Base-by-base conservation (phyloP, 495 filamentous ascomycete species). In the Talaromyces nanjingensis region DNA sequence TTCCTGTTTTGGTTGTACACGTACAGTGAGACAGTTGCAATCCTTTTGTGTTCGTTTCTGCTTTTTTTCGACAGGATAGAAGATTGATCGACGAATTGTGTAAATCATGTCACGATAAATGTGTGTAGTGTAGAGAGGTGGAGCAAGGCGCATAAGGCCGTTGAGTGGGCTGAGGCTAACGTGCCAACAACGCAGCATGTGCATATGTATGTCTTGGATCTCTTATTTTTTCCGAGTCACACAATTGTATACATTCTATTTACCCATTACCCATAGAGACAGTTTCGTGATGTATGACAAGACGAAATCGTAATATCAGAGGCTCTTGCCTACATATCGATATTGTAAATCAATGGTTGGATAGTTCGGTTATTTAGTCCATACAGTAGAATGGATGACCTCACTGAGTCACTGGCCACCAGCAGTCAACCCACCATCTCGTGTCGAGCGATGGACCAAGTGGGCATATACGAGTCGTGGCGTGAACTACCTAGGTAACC, bases 381-480 rank as follows among this genome's bases (percentile, higher is more conserved):
- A 31, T 29, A 33, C 6, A 37, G 33, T 14, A 6, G 7, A 49
- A 20, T 49, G 45, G 6, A 49, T 49, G 45, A 49, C 45, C 45
- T 49, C 45, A 49, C 11, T 0, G n/a, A n/a, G 37, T 3, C 14
- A 9, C n/a, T n/a, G n/a, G n/a, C n/a, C n/a, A 49, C 4, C 45
- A 20, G 42, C 42, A 47, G 42, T 39, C 3, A 39, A 14, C 34
- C 11, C 9, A 39, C 34, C 25, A 53, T 70, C 53, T 14, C 20
- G 53, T 18, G 27, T 25, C 14, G 29, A 29, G 22, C 22, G 20
- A 27, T 14, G n/a, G 27, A 56, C 53, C 11, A 29, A 56, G 27
- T 56, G 53, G 53, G 53, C 22, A 49, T 20, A 49, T 56, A 29
- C 22, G 24, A 56, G 53, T 56, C 53, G 53, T 56, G 53, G 53